These are phyloP conservation scores for Zelonia costaricensis DNA, from an alignment of 208 protist species.

Conservation along the genomic window DNA sequence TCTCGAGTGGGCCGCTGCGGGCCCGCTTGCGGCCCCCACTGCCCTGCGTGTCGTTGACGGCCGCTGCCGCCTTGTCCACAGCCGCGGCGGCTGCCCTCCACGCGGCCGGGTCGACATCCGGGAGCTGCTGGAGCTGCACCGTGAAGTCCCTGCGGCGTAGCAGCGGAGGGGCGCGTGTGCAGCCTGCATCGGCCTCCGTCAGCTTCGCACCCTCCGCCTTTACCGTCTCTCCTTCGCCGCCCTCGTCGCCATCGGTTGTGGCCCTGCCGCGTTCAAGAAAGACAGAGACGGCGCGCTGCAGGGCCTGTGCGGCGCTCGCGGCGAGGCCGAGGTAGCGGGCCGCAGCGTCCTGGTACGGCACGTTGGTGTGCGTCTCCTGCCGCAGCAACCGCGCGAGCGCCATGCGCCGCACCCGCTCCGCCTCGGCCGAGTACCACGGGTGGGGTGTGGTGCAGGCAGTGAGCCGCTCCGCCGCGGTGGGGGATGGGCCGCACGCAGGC, in stretches of 20 bases:
- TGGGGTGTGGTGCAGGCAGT: constrained; percentile 13
- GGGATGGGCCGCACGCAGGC: too few relatives aligned
- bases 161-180: not conserved
- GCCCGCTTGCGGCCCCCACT: not conserved
- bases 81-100: constrained; percentile 15
- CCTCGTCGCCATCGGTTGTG: constrained; percentile 3
- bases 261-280: constrained; percentile 20
- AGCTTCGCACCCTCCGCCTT: not conserved
- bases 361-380: constrained; percentile 38
- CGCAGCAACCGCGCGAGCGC: constrained; percentile 22
- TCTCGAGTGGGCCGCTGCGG: not conserved
- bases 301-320: constrained; percentile 21
- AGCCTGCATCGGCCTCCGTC: not conserved
- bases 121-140: constrained; percentile 20
- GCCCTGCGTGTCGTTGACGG: constrained; percentile 1
- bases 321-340: constrained; percentile 17
- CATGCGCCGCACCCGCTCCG: constrained; percentile 34
- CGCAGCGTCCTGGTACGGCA: constrained; percentile 42
- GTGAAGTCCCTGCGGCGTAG: constrained; percentile 14
- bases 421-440: constrained; percentile 39
- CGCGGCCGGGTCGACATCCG: constrained; percentile 22
- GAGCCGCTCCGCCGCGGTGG: constrained; percentile 11
- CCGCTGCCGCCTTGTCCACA: constrained; percentile 11
- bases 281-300: constrained; percentile 35
- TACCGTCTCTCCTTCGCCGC: constrained; percentile 1